phyloP scores from a whole-genome alignment of 208 protist genomes.

The Crithidia acanthocephali region DNA sequence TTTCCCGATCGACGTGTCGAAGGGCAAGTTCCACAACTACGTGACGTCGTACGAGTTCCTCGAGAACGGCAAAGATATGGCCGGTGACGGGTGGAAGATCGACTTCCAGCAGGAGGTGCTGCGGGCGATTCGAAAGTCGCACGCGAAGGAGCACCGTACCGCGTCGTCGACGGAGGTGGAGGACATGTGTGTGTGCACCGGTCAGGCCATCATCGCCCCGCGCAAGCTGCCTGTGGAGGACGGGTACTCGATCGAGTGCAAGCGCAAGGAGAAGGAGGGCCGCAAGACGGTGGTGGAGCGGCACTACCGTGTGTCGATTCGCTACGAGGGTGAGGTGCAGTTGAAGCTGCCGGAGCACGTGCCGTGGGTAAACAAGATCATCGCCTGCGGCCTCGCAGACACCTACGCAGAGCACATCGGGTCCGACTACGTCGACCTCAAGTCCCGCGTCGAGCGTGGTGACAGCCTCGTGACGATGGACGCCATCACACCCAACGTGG shows the following conservation, averaged over 20 bases:
- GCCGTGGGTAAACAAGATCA: constrained; percentile 34
- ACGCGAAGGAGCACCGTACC: constrained; percentile 2
- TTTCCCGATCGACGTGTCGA: constrained; percentile 33
- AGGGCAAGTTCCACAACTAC: constrained; percentile 31
- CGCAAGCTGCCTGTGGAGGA: constrained; percentile 22
- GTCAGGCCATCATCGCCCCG: constrained; percentile 31
- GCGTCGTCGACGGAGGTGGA: constrained; percentile 12
- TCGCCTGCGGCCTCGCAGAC: constrained; percentile 21
- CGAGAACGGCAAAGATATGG: constrained; percentile 36
- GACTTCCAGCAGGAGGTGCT: constrained; percentile 29
- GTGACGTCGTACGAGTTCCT: constrained; percentile 37
- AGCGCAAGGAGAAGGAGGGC: constrained; percentile 26
- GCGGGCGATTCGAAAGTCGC: constrained; percentile 19
- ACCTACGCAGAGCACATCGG: constrained; percentile 32
- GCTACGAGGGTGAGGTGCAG: constrained; percentile 23
- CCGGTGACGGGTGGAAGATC: constrained; percentile 37
- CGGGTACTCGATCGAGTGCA: constrained; percentile 18
- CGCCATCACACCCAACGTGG: constrained; percentile 34
- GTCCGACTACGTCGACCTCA: constrained; percentile 31
- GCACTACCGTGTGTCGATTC: constrained; percentile 30
- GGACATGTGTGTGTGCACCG: constrained; percentile 31
- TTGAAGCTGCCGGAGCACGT: constrained; percentile 28
- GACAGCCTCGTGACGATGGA: constrained; percentile 38
- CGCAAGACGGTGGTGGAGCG: constrained; percentile 25
- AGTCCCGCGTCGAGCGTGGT: constrained; percentile 9